Evolutionary conservation across 495 filamentous ascomycete species (phyloP).

Genomic region (Hypomontagnella submonticulosa): DNA sequence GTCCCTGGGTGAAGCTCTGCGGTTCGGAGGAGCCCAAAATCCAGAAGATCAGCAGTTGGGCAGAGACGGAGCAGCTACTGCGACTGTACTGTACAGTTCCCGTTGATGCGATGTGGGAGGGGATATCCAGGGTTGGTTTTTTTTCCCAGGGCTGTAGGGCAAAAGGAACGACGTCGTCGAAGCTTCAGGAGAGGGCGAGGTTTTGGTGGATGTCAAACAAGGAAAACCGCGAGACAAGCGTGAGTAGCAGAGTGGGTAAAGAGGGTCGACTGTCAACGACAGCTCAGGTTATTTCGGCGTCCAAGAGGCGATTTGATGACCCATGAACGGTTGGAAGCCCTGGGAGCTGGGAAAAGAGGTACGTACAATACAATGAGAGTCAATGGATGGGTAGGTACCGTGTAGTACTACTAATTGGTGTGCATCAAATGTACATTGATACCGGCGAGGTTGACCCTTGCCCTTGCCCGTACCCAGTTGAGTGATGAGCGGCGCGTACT

Average conservation of each 20-base stretch:
- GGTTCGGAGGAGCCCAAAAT: constrained; percentile 47
- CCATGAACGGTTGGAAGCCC: constrained; percentile 32
- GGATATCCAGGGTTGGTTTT: constrained; percentile 34
- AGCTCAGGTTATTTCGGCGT: constrained; percentile 46
- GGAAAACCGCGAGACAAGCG: constrained; percentile 41
- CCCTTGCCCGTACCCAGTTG: constrained; percentile 14
- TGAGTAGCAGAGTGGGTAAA: constrained; percentile 45
- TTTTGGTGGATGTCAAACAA: constrained; percentile 47
- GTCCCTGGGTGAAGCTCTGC: constrained; percentile 46
- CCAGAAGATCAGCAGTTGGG: constrained; percentile 54
- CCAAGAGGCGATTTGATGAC: constrained; percentile 36
- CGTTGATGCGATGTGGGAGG: constrained; percentile 7
- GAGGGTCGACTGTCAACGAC: constrained; percentile 38
- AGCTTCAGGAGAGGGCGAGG: constrained; percentile 42
- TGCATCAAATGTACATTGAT: constrained; percentile 1
- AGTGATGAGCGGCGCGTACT: constrained; percentile 40
- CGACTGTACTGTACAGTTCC: constrained; percentile 35
- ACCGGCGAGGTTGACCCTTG: not conserved
- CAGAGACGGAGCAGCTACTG: constrained; percentile 46
- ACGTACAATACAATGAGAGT: constrained; percentile 14
- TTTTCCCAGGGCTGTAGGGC: constrained; percentile 16
- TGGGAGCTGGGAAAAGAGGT: constrained; percentile 33
- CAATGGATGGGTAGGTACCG: not conserved
- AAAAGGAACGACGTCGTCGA: constrained; percentile 42
- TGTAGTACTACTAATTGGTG: constrained; percentile 1